Conservation (phyloP, 148 eudicot species). For the Pouteria glomerata region DNA sequence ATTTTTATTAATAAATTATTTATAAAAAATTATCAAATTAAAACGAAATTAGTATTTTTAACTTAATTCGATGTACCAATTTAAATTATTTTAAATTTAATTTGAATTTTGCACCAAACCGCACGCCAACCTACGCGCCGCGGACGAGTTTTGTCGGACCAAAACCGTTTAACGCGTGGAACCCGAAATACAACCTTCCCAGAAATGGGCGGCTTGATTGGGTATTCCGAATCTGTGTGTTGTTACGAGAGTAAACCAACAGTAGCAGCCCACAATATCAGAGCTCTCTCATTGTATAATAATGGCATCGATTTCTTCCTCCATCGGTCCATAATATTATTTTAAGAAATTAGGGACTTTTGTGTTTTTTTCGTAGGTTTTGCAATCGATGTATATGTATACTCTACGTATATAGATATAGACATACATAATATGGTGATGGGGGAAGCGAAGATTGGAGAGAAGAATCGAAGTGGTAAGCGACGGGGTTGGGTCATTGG, state of each 20-base stretch:
- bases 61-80: too few species aligned
- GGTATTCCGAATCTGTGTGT: not conserved
- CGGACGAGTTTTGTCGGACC: too few species aligned
- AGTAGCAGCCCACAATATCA: not conserved
- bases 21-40: too few species aligned
- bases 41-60: too few species aligned
- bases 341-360: not conserved
- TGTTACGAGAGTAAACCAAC: not conserved
- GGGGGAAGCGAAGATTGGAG: conserved; percentile 27
- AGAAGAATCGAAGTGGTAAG: conserved; percentile 14
- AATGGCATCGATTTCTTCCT: not conserved
- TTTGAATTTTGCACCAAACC: too few species aligned
- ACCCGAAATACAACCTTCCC: not conserved
- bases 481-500: conserved; percentile 36
- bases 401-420: not conserved
- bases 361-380: not conserved
- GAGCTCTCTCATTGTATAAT: not conserved
- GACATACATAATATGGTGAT: conserved; percentile 14
- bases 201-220: not conserved
- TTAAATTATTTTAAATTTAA: too few species aligned
- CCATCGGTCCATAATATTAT: not conserved
- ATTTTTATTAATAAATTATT: too few species aligned
- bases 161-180: not conserved
- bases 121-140: too few species aligned
- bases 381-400: not conserved